Conservation (phyloP, 2,329 filamentous ascomycete species). For the Colletotrichum simmondsii region DNA sequence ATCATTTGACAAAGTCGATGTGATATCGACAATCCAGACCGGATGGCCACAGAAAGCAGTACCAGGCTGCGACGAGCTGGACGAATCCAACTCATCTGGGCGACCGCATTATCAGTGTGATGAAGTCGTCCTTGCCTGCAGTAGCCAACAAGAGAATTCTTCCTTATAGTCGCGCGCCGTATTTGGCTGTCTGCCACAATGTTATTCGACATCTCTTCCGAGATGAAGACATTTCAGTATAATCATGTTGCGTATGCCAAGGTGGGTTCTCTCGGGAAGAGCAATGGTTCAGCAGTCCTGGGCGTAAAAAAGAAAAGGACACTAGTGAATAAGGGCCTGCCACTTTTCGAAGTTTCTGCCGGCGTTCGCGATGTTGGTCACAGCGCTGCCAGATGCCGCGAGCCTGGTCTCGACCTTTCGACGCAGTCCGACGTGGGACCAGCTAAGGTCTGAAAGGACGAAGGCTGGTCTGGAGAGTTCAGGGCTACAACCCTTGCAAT, state of each 20-base stretch:
- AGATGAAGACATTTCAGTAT: not conserved
- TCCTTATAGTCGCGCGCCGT: not conserved
- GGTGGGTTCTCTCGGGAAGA: not conserved
- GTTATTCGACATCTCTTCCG: not conserved
- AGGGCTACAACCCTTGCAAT: conserved; percentile 1
- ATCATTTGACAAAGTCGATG: not conserved
- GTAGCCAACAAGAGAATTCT: not conserved
- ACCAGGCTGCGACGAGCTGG: not conserved
- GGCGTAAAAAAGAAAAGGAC: not conserved
- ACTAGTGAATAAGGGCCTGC: not conserved
- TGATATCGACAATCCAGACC: conserved; percentile 9
- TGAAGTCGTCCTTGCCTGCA: not conserved
- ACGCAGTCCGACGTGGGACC: not conserved
- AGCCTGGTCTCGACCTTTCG: not conserved
- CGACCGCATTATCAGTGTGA: not conserved
- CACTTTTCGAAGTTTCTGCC: not conserved
- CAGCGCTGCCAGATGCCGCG: not conserved
- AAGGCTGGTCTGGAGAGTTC: not conserved
- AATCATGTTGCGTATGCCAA: not conserved
- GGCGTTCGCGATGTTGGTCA: not conserved
- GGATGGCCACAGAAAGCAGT: not conserved
- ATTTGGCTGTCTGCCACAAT: not conserved
- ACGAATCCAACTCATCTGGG: not conserved
- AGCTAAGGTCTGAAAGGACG: not conserved
- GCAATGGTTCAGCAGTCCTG: not conserved